phyloP scores from a whole-genome alignment of 2,329 filamentous ascomycete species.

The Ceratocystis lukuohia region DNA sequence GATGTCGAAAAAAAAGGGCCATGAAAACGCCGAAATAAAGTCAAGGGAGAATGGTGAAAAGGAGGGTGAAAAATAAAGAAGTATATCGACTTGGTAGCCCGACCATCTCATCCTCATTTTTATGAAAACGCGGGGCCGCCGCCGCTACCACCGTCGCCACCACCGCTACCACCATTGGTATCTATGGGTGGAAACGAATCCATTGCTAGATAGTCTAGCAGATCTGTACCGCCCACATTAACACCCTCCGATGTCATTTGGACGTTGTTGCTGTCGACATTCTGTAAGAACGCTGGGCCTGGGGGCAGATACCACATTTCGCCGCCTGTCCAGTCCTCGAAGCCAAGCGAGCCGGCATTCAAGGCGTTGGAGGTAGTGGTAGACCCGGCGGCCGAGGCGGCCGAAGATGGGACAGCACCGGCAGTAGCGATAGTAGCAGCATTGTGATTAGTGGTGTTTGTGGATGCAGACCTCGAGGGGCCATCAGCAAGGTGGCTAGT shows the following conservation, averaged over 20 bases:
- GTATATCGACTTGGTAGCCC: not conserved
- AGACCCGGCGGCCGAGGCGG: not conserved
- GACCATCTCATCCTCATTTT: too few relatives aligned
- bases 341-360: conserved; percentile 24
- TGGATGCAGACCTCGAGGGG: not conserved
- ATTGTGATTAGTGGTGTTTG: conserved; percentile 3
- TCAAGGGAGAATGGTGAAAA: not conserved
- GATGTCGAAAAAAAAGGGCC: not conserved
- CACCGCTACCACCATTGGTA: not conserved
- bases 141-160: not conserved
- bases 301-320: conserved; percentile 57
- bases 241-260: conserved; percentile 56
- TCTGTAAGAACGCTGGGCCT: conserved; percentile 51
- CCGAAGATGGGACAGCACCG: not conserved
- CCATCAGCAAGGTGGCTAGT: not conserved
- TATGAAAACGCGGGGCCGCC: not conserved
- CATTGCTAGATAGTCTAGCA: conserved; percentile 57
- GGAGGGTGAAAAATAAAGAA: not conserved
- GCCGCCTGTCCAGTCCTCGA: conserved; percentile 41
- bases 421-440: conserved; percentile 9
- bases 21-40: not conserved
- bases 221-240: conserved; percentile 51
- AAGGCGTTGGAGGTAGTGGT: conserved; percentile 20
- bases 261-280: conserved; percentile 46
- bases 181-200: conserved; percentile 27